Evolutionary conservation across 371 early-diverging fungal genomes (phyloP).

Genomic region (Mortierella sp.): DNA sequence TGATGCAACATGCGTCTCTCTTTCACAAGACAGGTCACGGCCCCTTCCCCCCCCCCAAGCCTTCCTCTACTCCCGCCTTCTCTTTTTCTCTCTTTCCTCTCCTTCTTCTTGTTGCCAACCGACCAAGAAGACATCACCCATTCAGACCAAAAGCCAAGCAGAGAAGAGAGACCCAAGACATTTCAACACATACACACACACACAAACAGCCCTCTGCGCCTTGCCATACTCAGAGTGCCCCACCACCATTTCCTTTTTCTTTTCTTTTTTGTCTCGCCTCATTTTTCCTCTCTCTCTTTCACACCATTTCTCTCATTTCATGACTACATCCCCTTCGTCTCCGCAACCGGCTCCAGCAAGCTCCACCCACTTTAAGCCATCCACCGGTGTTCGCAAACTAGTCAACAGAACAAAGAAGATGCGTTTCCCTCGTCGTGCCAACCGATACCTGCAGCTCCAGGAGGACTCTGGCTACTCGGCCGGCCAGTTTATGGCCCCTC

Average conservation of each 20-base stretch:
- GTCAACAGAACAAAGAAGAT: slow-evolving; percentile 51
- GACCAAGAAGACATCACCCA: too few species aligned
- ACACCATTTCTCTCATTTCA: background rate
- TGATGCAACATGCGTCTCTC: background rate
- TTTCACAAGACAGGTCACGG: background rate
- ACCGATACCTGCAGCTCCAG: slow-evolving; percentile 57
- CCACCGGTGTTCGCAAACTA: slow-evolving; percentile 44
- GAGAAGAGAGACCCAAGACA: too few species aligned
- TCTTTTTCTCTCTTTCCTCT: background rate
- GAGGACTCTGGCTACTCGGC: slow-evolving; percentile 63
- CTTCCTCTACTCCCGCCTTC: background rate
- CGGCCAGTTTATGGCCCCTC: slow-evolving; percentile 62
- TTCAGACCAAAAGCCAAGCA: too few species aligned
- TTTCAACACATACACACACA: too few species aligned
- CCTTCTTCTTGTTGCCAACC: background rate
- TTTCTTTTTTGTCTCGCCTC: slow-evolving; percentile 9
- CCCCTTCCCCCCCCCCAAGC: too few species aligned
- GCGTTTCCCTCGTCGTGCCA: slow-evolving; percentile 50
- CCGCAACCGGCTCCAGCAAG: slow-evolving; percentile 18
- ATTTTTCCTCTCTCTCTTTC: background rate
- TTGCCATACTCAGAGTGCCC: too few species aligned
- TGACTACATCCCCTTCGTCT: slow-evolving; percentile 8
- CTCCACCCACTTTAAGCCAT: slow-evolving; percentile 6
- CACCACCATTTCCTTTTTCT: too few species aligned
- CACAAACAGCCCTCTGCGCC: too few species aligned